Conservation (phyloP, 768 basidiomycete species). For the Mycena rebaudengoi region DNA sequence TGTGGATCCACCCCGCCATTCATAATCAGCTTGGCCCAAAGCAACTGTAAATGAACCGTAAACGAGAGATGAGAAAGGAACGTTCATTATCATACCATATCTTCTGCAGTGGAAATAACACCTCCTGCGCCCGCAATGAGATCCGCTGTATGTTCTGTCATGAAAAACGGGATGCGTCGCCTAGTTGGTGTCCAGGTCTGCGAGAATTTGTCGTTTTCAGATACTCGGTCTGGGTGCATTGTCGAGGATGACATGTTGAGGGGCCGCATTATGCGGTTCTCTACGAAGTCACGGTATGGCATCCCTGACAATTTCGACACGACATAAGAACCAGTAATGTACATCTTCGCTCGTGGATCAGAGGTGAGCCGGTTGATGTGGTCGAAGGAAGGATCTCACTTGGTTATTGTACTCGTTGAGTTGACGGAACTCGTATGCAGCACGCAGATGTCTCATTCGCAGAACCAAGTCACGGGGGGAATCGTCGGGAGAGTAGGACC, state of each 20-base stretch:
- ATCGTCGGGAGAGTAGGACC: constrained; percentile 33
- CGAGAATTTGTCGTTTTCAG: constrained; percentile 34
- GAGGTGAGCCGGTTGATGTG: background rate
- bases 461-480: constrained; percentile 31
- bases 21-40: constrained; percentile 49
- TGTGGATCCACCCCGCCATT: constrained; percentile 40
- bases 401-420: constrained; percentile 45
- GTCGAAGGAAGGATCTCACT: constrained; percentile 22
- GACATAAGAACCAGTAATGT: constrained; percentile 41
- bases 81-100: constrained; percentile 45
- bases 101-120: constrained; percentile 50
- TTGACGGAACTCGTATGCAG: constrained; percentile 42
- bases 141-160: constrained; percentile 30
- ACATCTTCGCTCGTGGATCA: constrained; percentile 42
- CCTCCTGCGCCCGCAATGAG: constrained; percentile 50
- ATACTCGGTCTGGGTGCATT: constrained; percentile 43
- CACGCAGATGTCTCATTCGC: constrained; percentile 37
- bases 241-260: constrained; percentile 52
- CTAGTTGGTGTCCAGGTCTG: constrained; percentile 18
- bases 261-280: constrained; percentile 49
- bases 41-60: constrained; percentile 35
- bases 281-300: constrained; percentile 49
- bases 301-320: constrained; percentile 30
- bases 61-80: background rate
- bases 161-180: constrained; percentile 24